Conservation (phyloP, 345 rosid genomes). For the Corchorus olitorius region DNA sequence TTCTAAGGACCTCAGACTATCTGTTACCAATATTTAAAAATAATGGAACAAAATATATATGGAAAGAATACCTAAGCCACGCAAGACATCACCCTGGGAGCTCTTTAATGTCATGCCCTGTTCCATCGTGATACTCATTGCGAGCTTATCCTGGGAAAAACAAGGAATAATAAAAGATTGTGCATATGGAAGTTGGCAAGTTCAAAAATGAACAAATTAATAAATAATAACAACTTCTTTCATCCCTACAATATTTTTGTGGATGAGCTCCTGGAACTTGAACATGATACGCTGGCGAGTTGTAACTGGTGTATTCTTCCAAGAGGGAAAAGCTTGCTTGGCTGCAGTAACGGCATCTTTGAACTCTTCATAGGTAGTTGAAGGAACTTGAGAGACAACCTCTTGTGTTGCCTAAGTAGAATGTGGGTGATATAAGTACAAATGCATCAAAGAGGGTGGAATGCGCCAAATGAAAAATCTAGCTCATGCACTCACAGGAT, state of each 20-base stretch:
- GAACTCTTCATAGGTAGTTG: conserved; percentile 41
- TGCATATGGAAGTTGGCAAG: background rate
- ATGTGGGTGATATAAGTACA: background rate
- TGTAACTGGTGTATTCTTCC: conserved; percentile 42
- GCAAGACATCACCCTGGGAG: conserved; percentile 38
- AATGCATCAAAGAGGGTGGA: conserved; percentile 1
- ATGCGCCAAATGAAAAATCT: background rate
- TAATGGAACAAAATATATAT: background rate
- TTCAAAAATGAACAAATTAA: background rate
- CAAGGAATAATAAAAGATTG: background rate
- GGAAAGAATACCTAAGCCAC: conserved; percentile 39
- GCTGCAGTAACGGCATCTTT: conserved; percentile 48
- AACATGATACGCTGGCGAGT: conserved; percentile 50
- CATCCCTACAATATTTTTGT: conserved; percentile 37
- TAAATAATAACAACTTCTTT: background rate
- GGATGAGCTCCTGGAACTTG: conserved; percentile 45
- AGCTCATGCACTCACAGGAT: conserved; percentile 42
- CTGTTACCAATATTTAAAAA: background rate
- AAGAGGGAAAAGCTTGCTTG: conserved; percentile 42
- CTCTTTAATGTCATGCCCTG: conserved; percentile 43
- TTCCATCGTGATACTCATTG: conserved; percentile 40
- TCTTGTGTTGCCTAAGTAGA: conserved; percentile 43
- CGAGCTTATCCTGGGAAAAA: conserved; percentile 39
- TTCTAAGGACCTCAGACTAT: conserved; percentile 8
- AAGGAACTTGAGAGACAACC: conserved; percentile 43